Base-by-base conservation (phyloP, 768 basidiomycete genomes). In the Tylopilus rubrobrunneus region DNA sequence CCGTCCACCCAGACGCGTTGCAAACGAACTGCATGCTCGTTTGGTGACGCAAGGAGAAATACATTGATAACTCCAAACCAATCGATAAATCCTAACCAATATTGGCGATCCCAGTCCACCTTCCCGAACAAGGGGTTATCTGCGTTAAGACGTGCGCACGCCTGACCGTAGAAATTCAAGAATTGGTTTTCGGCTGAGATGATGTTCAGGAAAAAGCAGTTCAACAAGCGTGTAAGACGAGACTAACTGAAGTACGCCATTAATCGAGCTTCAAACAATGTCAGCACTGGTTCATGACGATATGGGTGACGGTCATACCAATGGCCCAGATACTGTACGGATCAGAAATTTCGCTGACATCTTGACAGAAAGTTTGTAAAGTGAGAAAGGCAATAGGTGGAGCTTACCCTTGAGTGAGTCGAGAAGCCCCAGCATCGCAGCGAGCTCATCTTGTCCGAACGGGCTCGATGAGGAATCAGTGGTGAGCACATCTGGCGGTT, bases 401-500 rank as follows among this genome's bases (percentile, higher is more conserved):
- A 8, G 17, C 5, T 5, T 27, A 62, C 59, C 56, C 17, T 49
- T 52, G n/a, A 60, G 37, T 5, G 59, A 61, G 17, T 59, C 55
- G 34, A 61, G 27, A 2, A 62, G 49, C 17, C 59, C 57, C 9
- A 59, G 5, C 3, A 62, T 55, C 9, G 60, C 46, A 36, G 39
- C 31, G 1, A 62, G 49, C 5, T 61, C 52, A 17, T 55, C 56
- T 45, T 58, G 51, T 23, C 45, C 34, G 6, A 61, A 62, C 0
- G 56, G 59, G 27, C 59, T 53, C 33, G 61, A 33, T 8, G 61
- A 61, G 7, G 61, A 59, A 49, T 61, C 47, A 11, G 61, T 40
- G 9, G 61, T 61, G 34, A 61, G 48, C 34, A 61, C 51, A 21
- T 61, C 60, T 61, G 15, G 12, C 14, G 7, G 1, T 7, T 40